Evolutionary conservation across 2,329 filamentous ascomycete species (phyloP).

Genomic region (Aspergillus pseudoviridinutans): DNA sequence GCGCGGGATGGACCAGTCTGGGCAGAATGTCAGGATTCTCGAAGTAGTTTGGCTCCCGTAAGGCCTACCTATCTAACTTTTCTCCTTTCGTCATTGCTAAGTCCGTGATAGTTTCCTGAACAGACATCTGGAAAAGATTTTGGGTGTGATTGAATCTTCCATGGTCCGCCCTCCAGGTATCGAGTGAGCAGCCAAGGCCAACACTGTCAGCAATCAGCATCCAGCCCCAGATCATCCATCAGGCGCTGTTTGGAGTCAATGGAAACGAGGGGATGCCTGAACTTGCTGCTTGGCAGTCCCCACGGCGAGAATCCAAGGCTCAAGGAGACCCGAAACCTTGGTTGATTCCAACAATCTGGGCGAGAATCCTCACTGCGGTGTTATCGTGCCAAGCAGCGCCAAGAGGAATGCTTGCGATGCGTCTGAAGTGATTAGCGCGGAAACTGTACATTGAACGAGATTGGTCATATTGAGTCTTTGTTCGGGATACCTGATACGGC

Average conservation of each 20-base stretch:
- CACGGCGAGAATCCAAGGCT: background rate
- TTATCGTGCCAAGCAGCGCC: background rate
- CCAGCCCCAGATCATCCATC: background rate
- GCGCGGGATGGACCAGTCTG: background rate
- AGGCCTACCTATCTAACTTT: too few relatives aligned
- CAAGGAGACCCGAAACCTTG: background rate
- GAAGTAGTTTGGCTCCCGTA: background rate
- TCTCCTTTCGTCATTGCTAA: background rate
- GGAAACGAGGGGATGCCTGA: background rate
- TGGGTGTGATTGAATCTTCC: background rate
- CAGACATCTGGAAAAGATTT: background rate
- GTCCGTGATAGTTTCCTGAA: background rate
- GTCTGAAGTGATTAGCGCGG: background rate
- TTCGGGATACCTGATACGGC: background rate
- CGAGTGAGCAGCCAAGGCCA: background rate
- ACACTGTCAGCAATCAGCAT: background rate
- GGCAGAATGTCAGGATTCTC: background rate
- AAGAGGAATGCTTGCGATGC: background rate
- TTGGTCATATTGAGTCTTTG: background rate
- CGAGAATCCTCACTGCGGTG: background rate
- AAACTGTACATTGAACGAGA: background rate
- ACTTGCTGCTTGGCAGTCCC: background rate
- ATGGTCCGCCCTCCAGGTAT: background rate
- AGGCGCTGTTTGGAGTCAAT: background rate
- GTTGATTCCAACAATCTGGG: background rate